Evolutionary conservation across 129 eudicot genomes (phyloP).

Genomic region (Pseudognaphalium luteoalbum): DNA sequence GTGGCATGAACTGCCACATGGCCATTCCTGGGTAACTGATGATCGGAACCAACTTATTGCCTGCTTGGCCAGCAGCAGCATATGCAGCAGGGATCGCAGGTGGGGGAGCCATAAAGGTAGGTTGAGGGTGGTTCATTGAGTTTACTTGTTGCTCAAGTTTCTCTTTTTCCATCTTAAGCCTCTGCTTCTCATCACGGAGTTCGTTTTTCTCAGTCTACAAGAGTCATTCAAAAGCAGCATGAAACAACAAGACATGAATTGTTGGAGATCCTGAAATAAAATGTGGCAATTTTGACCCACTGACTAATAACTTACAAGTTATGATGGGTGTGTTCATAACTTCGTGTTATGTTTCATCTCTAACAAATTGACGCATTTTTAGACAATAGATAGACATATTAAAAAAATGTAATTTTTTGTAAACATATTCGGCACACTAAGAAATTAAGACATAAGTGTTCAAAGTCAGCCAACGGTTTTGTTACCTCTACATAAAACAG

Average conservation of each 20-base stretch:
- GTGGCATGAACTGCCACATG: constrained; percentile 99
- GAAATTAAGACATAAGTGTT: not conserved
- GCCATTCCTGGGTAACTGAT: constrained; percentile 90
- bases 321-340: not conserved
- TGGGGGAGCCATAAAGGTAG: constrained; percentile 60
- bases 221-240: constrained; percentile 14
- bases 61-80: constrained; percentile 55
- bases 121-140: constrained; percentile 56
- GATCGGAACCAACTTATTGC: constrained; percentile 70
- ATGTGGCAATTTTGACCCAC: not conserved
- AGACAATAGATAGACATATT: not conserved
- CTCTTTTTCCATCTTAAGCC: constrained; percentile 82
- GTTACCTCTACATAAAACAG: constrained; percentile 1
- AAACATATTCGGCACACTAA: not conserved
- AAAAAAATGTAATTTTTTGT: not conserved
- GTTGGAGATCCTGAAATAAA: not conserved
- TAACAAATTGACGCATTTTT: not conserved
- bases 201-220: constrained; percentile 68
- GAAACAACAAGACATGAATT: not conserved
- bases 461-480: not conserved
- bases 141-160: constrained; percentile 63
- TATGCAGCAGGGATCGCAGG: constrained; percentile 71
- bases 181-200: constrained; percentile 89
- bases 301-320: not conserved
- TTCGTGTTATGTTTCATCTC: not conserved